Evolutionary conservation across 768 basidiomycete genomes (phyloP), one percentile per base, ranked within the genome.

Genomic region (Naganishia antarctica): DNA sequence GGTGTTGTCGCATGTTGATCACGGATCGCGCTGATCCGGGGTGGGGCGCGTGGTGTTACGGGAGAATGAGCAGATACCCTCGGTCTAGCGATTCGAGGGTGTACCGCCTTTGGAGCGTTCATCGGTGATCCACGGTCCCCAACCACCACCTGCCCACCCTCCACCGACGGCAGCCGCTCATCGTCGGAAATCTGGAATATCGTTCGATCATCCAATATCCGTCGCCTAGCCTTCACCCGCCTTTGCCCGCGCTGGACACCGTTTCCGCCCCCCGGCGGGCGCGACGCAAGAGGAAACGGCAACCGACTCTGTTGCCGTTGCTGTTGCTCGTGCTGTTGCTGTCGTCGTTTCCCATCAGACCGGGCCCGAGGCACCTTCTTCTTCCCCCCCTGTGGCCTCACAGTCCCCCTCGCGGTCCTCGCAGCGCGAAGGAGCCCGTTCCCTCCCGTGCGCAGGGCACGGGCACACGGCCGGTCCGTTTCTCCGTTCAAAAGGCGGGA

Each of bases 141-240:
- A 7, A 40, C 37, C 8, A 40, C 37, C 4, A 7, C 12, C 7
- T 51, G 7, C 12, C 3, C 16, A 9, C 31, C 2, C 29, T n/a
- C 50, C 6, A 31, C 8, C 2, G 16, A n/a, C 31, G 28, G n/a
- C n/a, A n/a, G n/a, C n/a, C n/a, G 13, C 18, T 51, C 50, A 31
- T 29, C 31, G 7, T 51, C 50, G 31, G 50, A 41, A 50, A 45
- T 34, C 29, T 64, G 37, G 43, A 66, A 66, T 26, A 66, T 66
- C 21, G 48, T 48, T 21, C 34, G 49, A 43, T 66, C 65, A 48
- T 66, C 61, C 21, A 66, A 31, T 26, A 66, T 9, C 21, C 50
- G 50, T 16, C 37, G 7, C 57, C 18, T 21, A 13, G 18, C 57
- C n/a, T n/a, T n/a, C 18, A 32, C 21, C n/a, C 57, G 5, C 37